phyloP scores from a whole-genome alignment of 108 stramenopile species.

The Pseudonitzschia delicatissima region DNA sequence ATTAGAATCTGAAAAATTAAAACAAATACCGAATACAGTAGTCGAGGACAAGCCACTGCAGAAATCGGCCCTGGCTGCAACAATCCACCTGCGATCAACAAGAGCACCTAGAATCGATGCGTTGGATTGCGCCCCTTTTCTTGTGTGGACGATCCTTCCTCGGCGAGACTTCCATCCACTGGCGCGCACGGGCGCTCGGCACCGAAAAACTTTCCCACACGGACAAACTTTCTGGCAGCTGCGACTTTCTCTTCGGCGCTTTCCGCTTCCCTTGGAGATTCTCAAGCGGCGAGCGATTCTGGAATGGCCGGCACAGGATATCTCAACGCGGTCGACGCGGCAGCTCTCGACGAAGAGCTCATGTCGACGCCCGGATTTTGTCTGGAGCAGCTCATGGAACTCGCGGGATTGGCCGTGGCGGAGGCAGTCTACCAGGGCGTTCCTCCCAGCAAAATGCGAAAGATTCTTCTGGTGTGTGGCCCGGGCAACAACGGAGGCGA shows the following conservation, averaged over 20 bases:
- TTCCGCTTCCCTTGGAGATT: neutral
- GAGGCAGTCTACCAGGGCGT: conserved; percentile 75
- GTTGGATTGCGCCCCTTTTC: neutral
- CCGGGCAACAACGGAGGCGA: conserved; percentile 99
- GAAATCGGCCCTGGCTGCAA: too few relatives aligned
- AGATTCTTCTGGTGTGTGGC: conserved; percentile 71
- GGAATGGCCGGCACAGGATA: conserved; percentile 46
- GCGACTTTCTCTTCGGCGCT: neutral
- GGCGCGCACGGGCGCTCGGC: neutral
- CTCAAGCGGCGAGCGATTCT: neutral
- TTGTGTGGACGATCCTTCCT: too few relatives aligned
- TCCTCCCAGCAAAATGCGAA: conserved; percentile 17
- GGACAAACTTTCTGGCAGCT: neutral
- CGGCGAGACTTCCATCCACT: neutral
- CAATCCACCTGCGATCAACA: too few relatives aligned
- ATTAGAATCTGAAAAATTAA: too few relatives aligned
- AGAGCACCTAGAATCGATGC: too few relatives aligned
- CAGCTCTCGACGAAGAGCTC: conserved; percentile 89
- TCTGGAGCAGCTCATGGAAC: conserved; percentile 99
- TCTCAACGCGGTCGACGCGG: conserved; percentile 73
- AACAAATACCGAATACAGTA: too few relatives aligned
- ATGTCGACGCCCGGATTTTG: conserved; percentile 93
- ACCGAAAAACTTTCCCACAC: neutral
- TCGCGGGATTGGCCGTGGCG: conserved; percentile 94
- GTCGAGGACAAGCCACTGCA: too few relatives aligned